Base-by-base conservation (phyloP, 2,329 filamentous ascomycete species). In the Neonectria coccinea region DNA sequence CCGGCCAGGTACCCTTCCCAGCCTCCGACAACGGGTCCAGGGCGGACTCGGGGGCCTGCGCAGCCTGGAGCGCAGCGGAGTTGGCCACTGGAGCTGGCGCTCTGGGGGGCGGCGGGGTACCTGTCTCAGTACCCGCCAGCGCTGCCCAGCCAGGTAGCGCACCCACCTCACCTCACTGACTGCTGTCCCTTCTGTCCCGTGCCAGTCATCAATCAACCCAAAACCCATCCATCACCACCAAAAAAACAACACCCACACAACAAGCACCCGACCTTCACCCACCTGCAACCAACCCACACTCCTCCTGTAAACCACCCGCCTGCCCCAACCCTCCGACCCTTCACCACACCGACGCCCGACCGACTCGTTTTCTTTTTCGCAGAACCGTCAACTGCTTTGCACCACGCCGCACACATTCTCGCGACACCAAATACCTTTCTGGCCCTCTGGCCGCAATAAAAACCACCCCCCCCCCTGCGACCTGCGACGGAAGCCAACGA, bases 401-500 rank as follows among this genome's bases (percentile, higher is more conserved):
- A 27, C 45, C 45, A 14, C 45, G 18, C 8, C 47, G 47, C 47
- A 50, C 47, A 27, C 47, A 50, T 50, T 18, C 25, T 48, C 47
- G 27, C 27, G 7, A 56, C 59, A 16, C 6, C 44, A 45, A 44
- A 11, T 45, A 14, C 25, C 27, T 6, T 20, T 20, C 45, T 18
- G n/a, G 29, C 36, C 33, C 25, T 52, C 18, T 52, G 29, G 47
- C 22, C 31, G 7, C 11, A 22, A 33, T 58, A 44, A 57, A 57
- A 57, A 36, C 48, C 51, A 44, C 42, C 50, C 57, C 50, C 50
- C 57, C 50, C 36, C 47, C 60, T 63, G 60, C 60, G 55, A 58
- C 60, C 60, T 55, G 50, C 54, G 25, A 57, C 60, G 18, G 44
- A 58, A 58, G 55, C 60, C 60, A 63, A 56, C 60, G 60, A 63